Conservation (phyloP, 2,329 filamentous ascomycete genomes). For the Cercospora sp. region DNA sequence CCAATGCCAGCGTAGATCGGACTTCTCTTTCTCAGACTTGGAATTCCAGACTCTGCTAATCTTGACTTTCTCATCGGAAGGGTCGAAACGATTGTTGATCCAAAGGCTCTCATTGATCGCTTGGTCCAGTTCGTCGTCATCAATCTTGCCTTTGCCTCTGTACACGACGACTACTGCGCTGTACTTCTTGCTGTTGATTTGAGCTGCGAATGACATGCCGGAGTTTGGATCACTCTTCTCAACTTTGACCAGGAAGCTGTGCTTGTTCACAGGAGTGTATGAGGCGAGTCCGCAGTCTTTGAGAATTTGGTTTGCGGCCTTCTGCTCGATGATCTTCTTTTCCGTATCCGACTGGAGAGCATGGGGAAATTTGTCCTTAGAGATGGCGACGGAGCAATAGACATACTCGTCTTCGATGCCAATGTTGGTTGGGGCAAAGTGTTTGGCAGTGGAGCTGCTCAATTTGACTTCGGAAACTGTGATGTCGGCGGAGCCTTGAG, state of each 20-base stretch:
- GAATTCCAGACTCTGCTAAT: neutral
- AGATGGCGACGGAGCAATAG: neutral
- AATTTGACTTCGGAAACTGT: neutral
- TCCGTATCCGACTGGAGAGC: neutral
- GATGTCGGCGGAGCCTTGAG: neutral
- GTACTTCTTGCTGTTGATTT: neutral
- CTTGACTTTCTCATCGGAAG: neutral
- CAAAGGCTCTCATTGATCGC: neutral
- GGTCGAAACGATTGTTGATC: too few species aligned
- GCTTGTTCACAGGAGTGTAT: neutral
- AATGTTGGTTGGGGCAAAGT: neutral
- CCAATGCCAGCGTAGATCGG: neutral
- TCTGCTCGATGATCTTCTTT: slow-evolving; percentile 3
- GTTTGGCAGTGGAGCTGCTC: neutral
- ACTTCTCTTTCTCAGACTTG: neutral
- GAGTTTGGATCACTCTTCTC: neutral
- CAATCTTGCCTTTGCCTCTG: slow-evolving; percentile 2
- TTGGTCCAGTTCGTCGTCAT: neutral
- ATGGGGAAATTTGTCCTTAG: neutral
- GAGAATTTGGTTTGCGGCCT: neutral
- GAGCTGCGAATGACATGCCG: neutral
- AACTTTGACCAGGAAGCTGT: slow-evolving; percentile 6
- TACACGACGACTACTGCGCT: slow-evolving; percentile 7
- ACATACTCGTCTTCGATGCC: slow-evolving; percentile 1
- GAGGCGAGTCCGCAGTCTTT: neutral